A percentile compares a stretch with the other conserved stretches of the same genome.
Evolutionary conservation across 208 protist genomes (phyloP).

Genomic region (Trypanosoma conorhini): DNA sequence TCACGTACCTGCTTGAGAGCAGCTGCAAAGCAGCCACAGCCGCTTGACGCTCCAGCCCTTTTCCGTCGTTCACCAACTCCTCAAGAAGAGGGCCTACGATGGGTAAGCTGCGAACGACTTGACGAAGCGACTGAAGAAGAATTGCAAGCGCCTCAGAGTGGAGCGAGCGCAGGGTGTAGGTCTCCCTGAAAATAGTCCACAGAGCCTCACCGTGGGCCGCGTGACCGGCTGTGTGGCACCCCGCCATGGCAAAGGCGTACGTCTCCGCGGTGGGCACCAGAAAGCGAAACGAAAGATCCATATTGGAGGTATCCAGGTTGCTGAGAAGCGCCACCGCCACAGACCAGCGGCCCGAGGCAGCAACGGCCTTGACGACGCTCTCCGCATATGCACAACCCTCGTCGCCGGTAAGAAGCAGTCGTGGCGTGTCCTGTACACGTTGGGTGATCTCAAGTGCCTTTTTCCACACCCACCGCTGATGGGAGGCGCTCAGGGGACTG

Average conservation of each 20-base stretch:
- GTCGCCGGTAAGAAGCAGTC: slow-evolving; percentile 49
- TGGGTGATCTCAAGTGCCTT: slow-evolving; percentile 34
- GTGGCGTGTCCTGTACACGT: slow-evolving; percentile 26
- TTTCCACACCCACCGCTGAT: slow-evolving; percentile 38
- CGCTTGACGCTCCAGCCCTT: slow-evolving; percentile 64
- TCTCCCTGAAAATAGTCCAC: slow-evolving; percentile 31
- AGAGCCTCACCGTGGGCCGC: slow-evolving; percentile 55
- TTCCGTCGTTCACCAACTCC: slow-evolving; percentile 39
- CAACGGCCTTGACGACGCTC: slow-evolving; percentile 61
- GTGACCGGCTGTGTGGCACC: slow-evolving; percentile 59
- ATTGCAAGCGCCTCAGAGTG: slow-evolving; percentile 72
- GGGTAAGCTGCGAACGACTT: slow-evolving; percentile 35
- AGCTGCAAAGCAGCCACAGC: slow-evolving; percentile 76
- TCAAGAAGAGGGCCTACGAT: slow-evolving; percentile 44
- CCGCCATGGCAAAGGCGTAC: slow-evolving; percentile 68
- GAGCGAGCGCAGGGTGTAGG: slow-evolving; percentile 54
- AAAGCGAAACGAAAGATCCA: slow-evolving; percentile 45
- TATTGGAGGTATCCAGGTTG: slow-evolving; percentile 42
- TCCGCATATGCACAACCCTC: slow-evolving; percentile 79
- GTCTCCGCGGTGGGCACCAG: slow-evolving; percentile 75
- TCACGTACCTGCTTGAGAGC: slow-evolving; percentile 41
- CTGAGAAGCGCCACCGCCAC: slow-evolving; percentile 48
- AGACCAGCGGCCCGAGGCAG: slow-evolving; percentile 58
- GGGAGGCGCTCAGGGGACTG: slow-evolving; percentile 13
- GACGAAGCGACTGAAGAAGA: slow-evolving; percentile 69